phyloP scores from a whole-genome alignment of 495 filamentous ascomycete genomes.

The Xanthoparmelia taractica region DNA sequence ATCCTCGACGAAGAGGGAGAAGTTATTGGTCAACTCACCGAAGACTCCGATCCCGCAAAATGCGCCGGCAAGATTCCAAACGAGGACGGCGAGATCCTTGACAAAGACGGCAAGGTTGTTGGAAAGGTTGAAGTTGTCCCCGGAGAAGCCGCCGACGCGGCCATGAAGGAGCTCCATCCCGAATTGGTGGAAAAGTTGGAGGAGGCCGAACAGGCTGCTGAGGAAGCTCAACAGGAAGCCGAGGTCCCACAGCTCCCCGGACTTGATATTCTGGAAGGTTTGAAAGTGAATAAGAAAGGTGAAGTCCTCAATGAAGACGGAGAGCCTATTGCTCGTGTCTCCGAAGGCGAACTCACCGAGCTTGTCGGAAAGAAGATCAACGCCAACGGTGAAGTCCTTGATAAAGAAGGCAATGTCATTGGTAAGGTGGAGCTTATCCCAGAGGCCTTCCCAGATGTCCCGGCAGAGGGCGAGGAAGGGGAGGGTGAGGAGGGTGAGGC shows the following conservation, averaged over 20 bases:
- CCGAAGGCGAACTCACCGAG: slow-evolving; percentile 40
- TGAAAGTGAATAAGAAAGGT: slow-evolving; percentile 65
- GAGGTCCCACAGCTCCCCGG: slow-evolving; percentile 35
- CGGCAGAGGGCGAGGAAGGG: slow-evolving; percentile 30
- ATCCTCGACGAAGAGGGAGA: slow-evolving; percentile 49
- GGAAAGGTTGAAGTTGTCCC: slow-evolving; percentile 43
- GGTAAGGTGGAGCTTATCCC: slow-evolving; percentile 29
- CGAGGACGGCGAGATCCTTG: slow-evolving; percentile 43
- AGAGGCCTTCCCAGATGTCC: slow-evolving; percentile 22
- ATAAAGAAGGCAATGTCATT: slow-evolving; percentile 36
- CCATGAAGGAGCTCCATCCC: slow-evolving; percentile 41
- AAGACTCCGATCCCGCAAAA: slow-evolving; percentile 46
- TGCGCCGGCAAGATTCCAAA: slow-evolving; percentile 45
- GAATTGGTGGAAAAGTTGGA: slow-evolving; percentile 35
- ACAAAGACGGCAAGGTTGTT: slow-evolving; percentile 43
- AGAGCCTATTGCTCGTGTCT: slow-evolving; percentile 42
- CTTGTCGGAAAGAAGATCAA: slow-evolving; percentile 47
- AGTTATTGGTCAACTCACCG: slow-evolving; percentile 42
- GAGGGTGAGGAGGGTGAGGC: slow-evolving; percentile 26
- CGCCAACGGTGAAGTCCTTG: slow-evolving; percentile 43
- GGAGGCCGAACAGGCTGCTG: slow-evolving; percentile 20
- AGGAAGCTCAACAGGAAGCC: slow-evolving; percentile 29
- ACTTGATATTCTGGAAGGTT: slow-evolving; percentile 51
- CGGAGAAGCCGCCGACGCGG: slow-evolving; percentile 46
- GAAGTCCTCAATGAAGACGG: slow-evolving; percentile 53